Conservation (phyloP, 192 early-diverging fungal genomes). For the Chytriomyces confervae region DNA sequence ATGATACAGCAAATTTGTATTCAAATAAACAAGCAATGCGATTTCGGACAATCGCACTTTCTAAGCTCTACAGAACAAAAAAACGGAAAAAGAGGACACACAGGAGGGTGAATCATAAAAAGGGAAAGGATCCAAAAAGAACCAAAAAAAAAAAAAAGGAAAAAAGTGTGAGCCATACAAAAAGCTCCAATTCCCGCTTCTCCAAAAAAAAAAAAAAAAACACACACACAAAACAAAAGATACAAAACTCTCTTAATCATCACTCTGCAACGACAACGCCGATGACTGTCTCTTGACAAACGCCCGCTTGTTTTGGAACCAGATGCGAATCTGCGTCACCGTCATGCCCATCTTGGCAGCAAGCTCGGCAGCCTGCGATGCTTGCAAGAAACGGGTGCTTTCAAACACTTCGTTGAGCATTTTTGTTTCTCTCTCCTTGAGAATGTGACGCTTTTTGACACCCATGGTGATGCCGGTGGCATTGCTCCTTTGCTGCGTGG, state of each 20-base stretch:
- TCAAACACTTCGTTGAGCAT: constrained; percentile 78
- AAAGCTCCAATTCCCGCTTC: too few relatives aligned
- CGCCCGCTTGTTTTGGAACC: constrained; percentile 92
- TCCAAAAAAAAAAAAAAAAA: background rate
- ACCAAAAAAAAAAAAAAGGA: background rate
- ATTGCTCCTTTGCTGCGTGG: background rate
- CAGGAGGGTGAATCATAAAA: background rate
- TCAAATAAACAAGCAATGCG: too few relatives aligned
- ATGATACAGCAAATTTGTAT: too few relatives aligned
- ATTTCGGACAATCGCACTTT: too few relatives aligned
- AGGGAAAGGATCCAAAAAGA: background rate
- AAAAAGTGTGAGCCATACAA: background rate
- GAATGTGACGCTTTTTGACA: constrained; percentile 28
- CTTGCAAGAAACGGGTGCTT: constrained; percentile 83
- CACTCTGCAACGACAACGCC: background rate
- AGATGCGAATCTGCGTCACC: constrained; percentile 91
- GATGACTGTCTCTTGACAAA: background rate
- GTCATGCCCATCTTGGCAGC: constrained; percentile 85
- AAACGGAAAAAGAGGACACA: background rate
- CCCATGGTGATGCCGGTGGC: too few relatives aligned
- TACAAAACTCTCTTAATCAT: background rate
- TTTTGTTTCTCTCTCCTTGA: constrained; percentile 4
- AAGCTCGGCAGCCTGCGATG: constrained; percentile 74
- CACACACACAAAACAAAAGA: background rate
- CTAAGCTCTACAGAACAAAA: background rate